These are phyloP conservation scores for Wickerhamiella lipophila DNA, from an alignment of 805 yeast genomes.

Conservation along the genomic window DNA sequence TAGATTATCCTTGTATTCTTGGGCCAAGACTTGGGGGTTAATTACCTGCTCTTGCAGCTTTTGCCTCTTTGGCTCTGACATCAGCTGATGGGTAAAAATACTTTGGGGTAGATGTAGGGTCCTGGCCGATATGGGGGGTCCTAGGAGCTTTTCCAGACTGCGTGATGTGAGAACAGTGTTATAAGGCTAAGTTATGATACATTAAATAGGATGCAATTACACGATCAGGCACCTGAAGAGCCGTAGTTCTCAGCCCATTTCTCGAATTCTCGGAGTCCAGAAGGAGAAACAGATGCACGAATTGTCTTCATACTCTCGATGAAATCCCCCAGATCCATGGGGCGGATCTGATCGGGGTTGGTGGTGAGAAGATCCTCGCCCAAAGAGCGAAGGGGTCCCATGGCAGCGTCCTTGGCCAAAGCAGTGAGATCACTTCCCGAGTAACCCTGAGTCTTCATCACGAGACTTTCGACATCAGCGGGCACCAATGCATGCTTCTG, in stretches of 20 bases:
- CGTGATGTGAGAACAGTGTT: background rate
- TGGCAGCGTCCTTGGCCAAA: conserved; percentile 90
- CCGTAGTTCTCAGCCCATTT: conserved; percentile 83
- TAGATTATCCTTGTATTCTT: conserved; percentile 10
- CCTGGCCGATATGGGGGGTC: no score
- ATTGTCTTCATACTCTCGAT: conserved; percentile 61
- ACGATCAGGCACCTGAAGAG: conserved; percentile 60
- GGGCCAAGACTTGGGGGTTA: background rate
- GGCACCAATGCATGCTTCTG: conserved; percentile 61
- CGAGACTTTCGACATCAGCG: conserved; percentile 46
- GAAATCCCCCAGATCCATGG: conserved; percentile 64
- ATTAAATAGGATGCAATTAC: conserved; percentile 3
- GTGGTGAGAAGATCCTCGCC: conserved; percentile 69
- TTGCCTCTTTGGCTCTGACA: conserved; percentile 5
- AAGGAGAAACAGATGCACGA: conserved; percentile 76
- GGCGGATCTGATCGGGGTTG: conserved; percentile 63
- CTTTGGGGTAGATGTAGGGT: no score
- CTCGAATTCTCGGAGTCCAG: conserved; percentile 67
- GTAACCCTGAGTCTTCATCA: conserved; percentile 61
- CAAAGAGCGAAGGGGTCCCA: conserved; percentile 86
- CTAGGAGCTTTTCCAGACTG: no score
- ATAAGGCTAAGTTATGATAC: conserved; percentile 4
- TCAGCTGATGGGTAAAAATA: background rate
- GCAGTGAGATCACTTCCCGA: conserved; percentile 94
- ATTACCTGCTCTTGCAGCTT: conserved; percentile 1